These are phyloP conservation scores for Sporothrix brunneoviolacea DNA, from an alignment of 2,329 filamentous ascomycete genomes.

Conservation along the genomic window DNA sequence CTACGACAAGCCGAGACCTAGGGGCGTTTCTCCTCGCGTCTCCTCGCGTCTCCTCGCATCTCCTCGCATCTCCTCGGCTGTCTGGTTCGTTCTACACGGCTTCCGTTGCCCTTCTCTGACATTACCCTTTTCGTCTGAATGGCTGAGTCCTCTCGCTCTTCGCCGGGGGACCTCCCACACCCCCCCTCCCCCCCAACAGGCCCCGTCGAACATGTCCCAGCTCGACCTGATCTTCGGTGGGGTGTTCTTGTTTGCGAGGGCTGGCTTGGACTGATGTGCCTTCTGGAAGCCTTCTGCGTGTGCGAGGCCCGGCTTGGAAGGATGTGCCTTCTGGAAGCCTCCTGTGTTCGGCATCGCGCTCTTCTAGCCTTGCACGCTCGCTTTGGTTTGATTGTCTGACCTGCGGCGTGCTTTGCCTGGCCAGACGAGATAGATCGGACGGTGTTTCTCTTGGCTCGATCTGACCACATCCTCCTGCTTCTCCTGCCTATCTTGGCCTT, in stretches of 20 bases:
- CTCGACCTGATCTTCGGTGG: conserved; percentile 7
- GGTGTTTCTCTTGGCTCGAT: conserved; percentile 1
- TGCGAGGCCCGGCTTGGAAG: neutral
- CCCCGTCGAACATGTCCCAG: conserved; percentile 3
- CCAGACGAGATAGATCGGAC: conserved; percentile 2
- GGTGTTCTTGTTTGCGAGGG: neutral
- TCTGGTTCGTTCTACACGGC: neutral
- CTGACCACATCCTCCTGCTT: neutral
- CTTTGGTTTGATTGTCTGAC: conserved; percentile 26
- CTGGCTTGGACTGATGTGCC: neutral
- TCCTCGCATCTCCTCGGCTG: neutral
- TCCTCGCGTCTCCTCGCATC: too few relatives aligned
- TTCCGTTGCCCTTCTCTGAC: neutral
- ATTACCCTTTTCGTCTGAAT: too few relatives aligned
- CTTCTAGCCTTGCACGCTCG: conserved; percentile 6
- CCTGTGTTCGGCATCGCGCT: conserved; percentile 10
- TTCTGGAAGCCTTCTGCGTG: neutral
- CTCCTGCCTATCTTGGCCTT: neutral
- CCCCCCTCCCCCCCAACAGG: neutral
- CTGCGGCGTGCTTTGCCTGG: conserved; percentile 19
- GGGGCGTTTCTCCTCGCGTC: too few relatives aligned
- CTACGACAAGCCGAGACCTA: neutral
- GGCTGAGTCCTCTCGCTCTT: neutral
- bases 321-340: conserved; percentile 11
- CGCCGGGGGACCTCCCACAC: neutral